Evolutionary conservation across 352 stramenopile genomes (phyloP).

Genomic region (Globisporangium abappressorium): DNA sequence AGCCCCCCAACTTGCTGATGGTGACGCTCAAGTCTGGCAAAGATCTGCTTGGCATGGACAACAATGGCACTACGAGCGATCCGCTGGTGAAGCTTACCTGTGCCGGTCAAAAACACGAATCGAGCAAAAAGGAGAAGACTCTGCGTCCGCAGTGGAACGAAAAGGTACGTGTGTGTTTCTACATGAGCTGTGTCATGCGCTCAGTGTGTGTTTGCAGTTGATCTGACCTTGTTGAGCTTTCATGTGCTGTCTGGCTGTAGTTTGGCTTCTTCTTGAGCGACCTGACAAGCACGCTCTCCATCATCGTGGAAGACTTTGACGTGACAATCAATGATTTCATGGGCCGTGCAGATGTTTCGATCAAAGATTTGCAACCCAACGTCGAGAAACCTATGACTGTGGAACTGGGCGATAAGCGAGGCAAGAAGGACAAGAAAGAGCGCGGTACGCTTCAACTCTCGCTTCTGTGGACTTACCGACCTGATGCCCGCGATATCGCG

Average conservation of each 20-base stretch:
- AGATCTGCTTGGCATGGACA: conserved; percentile 84
- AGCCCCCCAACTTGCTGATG: conserved; percentile 63
- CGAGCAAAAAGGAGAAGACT: conserved; percentile 69
- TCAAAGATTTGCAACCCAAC: conserved; percentile 52
- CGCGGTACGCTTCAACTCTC: conserved; percentile 49
- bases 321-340: conserved; percentile 83
- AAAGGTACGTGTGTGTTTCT: conserved; percentile 24
- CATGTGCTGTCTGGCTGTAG: conserved; percentile 3
- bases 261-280: conserved; percentile 71
- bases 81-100: conserved; percentile 81
- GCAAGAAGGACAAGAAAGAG: conserved; percentile 67
- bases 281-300: conserved; percentile 42
- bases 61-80: conserved; percentile 79
- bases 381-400: conserved; percentile 54
- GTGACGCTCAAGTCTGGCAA: conserved; percentile 74
- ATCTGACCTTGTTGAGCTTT: conserved; percentile 1
- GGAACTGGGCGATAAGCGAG: conserved; percentile 56
- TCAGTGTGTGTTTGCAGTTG: background rate
- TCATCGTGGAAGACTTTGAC: conserved; percentile 75
- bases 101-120: conserved; percentile 80
- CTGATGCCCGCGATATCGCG: conserved; percentile 52
- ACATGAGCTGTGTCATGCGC: background rate
- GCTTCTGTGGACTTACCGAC: conserved; percentile 56
- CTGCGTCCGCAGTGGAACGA: conserved; percentile 77
- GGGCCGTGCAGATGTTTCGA: conserved; percentile 53